Base-by-base conservation (phyloP, 768 basidiomycete genomes). In the Kwoniella mangroviensis region DNA sequence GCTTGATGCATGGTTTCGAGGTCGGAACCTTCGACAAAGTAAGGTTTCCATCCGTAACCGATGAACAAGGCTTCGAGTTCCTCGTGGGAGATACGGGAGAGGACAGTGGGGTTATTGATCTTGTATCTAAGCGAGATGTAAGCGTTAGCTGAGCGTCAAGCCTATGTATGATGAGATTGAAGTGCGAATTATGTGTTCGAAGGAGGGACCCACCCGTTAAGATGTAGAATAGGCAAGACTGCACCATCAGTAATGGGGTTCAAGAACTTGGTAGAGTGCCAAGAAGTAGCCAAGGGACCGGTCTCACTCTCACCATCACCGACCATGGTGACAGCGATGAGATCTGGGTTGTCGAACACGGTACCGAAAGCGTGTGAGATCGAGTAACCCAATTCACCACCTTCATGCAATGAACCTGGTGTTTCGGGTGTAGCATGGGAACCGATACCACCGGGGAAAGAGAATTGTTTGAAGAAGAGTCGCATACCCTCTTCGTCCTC, bases 171-270 rank as follows among this genome's bases (percentile, higher is more conserved):
- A 49, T 49, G 34, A 34, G 34, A 34, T 17, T 49, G 45, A 49
- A 49, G 45, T 2, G 45, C 45, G 19, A 53, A 56, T 9, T 13
- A 45, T n/a, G 26, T 7, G 41, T 43, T 54, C 3, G 64, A 43
- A 43, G 4, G 19, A 12, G 91, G 75, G 89, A 89, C 81, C 93
- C 86, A 79, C 94, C 93, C 92, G 93, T 94, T 94, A 72, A 91
- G 87, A 78, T 94, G 92, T 5, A 96, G 85, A 68, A 95, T 91
- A 22, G 93, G 94, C 21, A 96, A 85, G 28, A 96, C 92, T 0
- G 94, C 93, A 21, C 94, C 93, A 9, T 91, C 92, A 82, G 93
- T 93, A 40, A 88, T 88, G 40, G 94, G 93, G 80, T 96, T 93
- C 74, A 95, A 88, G 81, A 91, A 96, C 84, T 96, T 95, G 88